Base-by-base conservation (phyloP, 2,329 filamentous ascomycete genomes). In the Cryphonectria carpinicola region DNA sequence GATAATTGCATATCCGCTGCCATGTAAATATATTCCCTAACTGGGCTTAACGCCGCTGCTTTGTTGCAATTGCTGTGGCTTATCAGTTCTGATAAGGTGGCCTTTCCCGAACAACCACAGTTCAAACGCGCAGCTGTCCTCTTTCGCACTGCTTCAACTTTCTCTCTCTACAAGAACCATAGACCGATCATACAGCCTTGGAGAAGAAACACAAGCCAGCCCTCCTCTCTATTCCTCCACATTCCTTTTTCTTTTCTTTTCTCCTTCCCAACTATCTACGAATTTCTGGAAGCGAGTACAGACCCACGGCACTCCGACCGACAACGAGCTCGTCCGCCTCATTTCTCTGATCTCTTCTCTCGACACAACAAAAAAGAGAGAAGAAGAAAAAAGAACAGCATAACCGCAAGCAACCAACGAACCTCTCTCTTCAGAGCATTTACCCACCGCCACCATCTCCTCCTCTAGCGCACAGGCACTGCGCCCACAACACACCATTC, bases 41-140 rank as follows among this genome's bases (percentile, higher is more conserved):
- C 7, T 28, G n/a, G 39, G n/a, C 7, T 54, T 35, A 37, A 6
- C 19, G 41, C 7, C 7, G 22, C 10, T 4, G 28, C 10, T n/a
- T 65, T 49, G 49, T n/a, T n/a, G 46, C 64, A 56, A 56, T 3
- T 13, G 37, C 37, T 39, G 37, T 39, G 19, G 5, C 69, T 70
- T 70, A 70, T 70, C 69, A 60, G 28, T 14, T 7, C 65, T 60
- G 69, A 70, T 70, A 70, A 67, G 69, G n/a, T 58, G 37, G 35
- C 35, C 37, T 35, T 43, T 11, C 46, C 46, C 46, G 46, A 49
- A 49, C 46, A n/a, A 49, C 46, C 46, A 49, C 46, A 11, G 22
- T n/a, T n/a, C n/a, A 28, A 65, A 35, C 54, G 17, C 39, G 67
- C 62, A 68, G 69, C 69, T 70, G 69, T 70, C 65, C 69, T 70